Evolutionary conservation across 163 green algal genomes (phyloP), one percentile per base, ranked within the genome.

Genomic region (Picocystis sp.): DNA sequence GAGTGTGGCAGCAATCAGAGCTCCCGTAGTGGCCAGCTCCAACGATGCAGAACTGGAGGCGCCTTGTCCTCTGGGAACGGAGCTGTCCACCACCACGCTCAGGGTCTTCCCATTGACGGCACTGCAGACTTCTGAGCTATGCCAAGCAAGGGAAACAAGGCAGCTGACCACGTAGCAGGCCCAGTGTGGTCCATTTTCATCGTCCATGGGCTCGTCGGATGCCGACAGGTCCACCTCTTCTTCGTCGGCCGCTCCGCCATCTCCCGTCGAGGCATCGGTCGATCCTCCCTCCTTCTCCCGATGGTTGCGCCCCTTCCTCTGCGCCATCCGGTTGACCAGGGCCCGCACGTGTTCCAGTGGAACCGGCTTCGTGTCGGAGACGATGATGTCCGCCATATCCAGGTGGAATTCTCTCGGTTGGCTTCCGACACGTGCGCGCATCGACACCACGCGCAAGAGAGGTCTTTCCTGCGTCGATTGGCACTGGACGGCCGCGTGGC

Each of bases 11-110:
- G 29, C 29, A 38, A 44, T 46, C 15, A 97, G 42, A 2, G 82
- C 86, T 11, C 21, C 17, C 58, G 67, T 76, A 12, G 57, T 67
- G 3, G 83, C 72, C 43, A 95, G 87, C 64, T 97, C 89, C 43
- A 97, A 66, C 1, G 89, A 80, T 2, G 89, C 89, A 15, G 76
- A 92, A 11, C 70, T 87, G 13, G 73, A 84, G 21, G 96, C 89
- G 3, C 89, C 89, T 64, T 86, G 87, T 46, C 89, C 87, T 66
- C 94, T 82, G 0, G 87, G 84, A 52, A 96, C 83, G 13, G 79
- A 60, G 10, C 73, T 87, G 22, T 56, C 38, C 2, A 93, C 66
- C 13, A 89, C 65, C 12, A 93, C 67, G 19, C 58, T 61, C 21
- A 92, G 63, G 35, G 64, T 64, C 8, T 72, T 21, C 3, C 57